Base-by-base conservation (phyloP, 768 basidiomycete genomes). In the Tephrocybe sp. region DNA sequence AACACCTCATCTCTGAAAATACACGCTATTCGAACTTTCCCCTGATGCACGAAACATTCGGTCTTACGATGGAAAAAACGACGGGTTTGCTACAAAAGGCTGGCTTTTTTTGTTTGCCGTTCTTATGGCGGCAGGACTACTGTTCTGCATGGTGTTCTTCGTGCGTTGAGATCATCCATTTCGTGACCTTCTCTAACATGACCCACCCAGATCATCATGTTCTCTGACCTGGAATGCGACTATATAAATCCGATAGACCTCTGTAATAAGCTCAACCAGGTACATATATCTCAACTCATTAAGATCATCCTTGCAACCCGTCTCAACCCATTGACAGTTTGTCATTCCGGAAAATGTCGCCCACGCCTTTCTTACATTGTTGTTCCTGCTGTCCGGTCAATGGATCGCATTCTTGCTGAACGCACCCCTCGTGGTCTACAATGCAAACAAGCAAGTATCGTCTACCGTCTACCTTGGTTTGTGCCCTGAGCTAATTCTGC, bases 191-290 rank as follows among this genome's bases (percentile, higher is more conserved):
- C 33, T 48, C 32, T 20, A 46, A 28, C 32, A 33, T 45, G 24
- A 28, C n/a, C 38, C 26, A 30, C 28, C 43, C 61, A 98, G 96
- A 98, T 99, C 65, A 98, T 99, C 78, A 98, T 98, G 96, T 98
- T 98, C 79, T 97, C 94, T 38, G 97, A 98, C 75, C 76, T 98
- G 66, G 96, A 98, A 75, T 97, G 93, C 78, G 94, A 97, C 80
- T 98, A 98, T 75, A 96, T 98, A 79, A 99, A 99, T 73, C 97
- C 97, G 46, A 99, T 99, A 83, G 97, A 99, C 72, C 86, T 98
- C 33, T 98, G 97, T 75, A 98, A 98, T 75, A 98, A 97, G 78
- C 86, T 98, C 63, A 98, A 98, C 68, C 91, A 94, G 73, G 96
- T 96, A 58, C 40, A 78, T 71, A 26, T 23, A 40, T 24, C 11